Evolutionary conservation across 2,329 filamentous ascomycete genomes (phyloP), one percentile per base, ranked within the genome.

Genomic region (Metarhizium brunneum): DNA sequence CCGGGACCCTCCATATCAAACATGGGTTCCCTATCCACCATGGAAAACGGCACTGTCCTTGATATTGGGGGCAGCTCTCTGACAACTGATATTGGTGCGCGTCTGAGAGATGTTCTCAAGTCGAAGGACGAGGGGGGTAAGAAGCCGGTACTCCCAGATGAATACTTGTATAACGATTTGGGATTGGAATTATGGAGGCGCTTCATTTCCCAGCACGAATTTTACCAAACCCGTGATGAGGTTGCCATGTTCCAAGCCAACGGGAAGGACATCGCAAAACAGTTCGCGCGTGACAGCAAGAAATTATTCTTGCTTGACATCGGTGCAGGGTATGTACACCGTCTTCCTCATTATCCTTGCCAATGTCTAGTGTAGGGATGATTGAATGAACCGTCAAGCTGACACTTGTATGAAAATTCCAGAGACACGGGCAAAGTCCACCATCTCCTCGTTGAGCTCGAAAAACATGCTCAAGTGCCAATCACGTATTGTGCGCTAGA

Each of bases 221-320:
- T 72, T 56, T 74, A 74, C 56, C 72, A 74, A 57, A 72, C 72
- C 2, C 66, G 69, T 35, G 72, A 74, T 40, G 72, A 74, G 62
- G 71, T 70, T 20, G 61, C 58, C 7, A 59, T 74, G 2, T 69
- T 74, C 38, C 61, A 71, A 40, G 54, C 60, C 51, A 63, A 73
- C 59, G 71, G 70, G 6, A 53, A 58, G n/a, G 66, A 71, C 2
- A 66, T 74, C 55, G 68, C 68, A n/a, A 54, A 54, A 18, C 62
- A 60, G 13, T 57, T 71, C 32, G 56, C 64, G 20, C 57, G 32
- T 63, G 11, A 40, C 25, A 25, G 25, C 25, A 40, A 11, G 66
- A 66, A 13, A 64, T 74, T 58, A 60, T 74, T 25, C 25, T 25
- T 25, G 25, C 25, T 25, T 54, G 72, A 74, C 57, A 66, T 74